phyloP scores from a whole-genome alignment of 805 yeast species.

The Candida tammaniensis region DNA sequence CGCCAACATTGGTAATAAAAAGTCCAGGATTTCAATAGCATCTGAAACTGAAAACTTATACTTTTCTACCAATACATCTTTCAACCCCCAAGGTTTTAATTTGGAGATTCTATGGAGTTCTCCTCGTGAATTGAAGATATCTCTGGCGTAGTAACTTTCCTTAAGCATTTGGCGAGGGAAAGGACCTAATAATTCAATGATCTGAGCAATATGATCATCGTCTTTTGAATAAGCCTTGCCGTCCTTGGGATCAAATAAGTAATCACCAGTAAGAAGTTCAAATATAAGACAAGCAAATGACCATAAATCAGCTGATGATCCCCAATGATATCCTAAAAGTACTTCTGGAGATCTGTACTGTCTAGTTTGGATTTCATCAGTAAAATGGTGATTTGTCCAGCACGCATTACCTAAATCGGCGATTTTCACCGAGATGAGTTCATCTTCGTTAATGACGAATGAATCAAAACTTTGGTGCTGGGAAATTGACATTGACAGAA shows the following conservation, averaged over 20 bases:
- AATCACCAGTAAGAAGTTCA: constrained; percentile 92
- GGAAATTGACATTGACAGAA: constrained; percentile 41
- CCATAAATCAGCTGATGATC: constrained; percentile 94
- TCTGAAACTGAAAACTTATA: constrained; percentile 69
- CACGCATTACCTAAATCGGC: constrained; percentile 75
- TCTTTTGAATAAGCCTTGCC: constrained; percentile 79
- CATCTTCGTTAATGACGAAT: constrained; percentile 36
- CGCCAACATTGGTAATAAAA: constrained; percentile 78
- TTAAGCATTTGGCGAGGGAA: constrained; percentile 58
- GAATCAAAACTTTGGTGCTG: constrained; percentile 13
- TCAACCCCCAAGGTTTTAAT: constrained; percentile 86
- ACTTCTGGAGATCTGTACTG: constrained; percentile 69
- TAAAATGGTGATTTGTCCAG: constrained; percentile 59
- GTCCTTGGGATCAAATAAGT: constrained; percentile 84
- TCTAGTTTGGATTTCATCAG: constrained; percentile 67
- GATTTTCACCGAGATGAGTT: constrained; percentile 61
- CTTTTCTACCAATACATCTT: constrained; percentile 79
- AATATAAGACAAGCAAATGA: constrained; percentile 89
- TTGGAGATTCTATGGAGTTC: constrained; percentile 75
- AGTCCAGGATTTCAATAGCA: constrained; percentile 71
- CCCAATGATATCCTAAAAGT: constrained; percentile 80
- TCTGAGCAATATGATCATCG: constrained; percentile 96
- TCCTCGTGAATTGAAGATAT: constrained; percentile 65
- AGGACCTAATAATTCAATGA: constrained; percentile 75
- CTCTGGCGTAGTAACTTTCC: constrained; percentile 59